Evolutionary conservation across 768 basidiomycete genomes (phyloP).

Genomic region (Leucogyrophana mollusca): DNA sequence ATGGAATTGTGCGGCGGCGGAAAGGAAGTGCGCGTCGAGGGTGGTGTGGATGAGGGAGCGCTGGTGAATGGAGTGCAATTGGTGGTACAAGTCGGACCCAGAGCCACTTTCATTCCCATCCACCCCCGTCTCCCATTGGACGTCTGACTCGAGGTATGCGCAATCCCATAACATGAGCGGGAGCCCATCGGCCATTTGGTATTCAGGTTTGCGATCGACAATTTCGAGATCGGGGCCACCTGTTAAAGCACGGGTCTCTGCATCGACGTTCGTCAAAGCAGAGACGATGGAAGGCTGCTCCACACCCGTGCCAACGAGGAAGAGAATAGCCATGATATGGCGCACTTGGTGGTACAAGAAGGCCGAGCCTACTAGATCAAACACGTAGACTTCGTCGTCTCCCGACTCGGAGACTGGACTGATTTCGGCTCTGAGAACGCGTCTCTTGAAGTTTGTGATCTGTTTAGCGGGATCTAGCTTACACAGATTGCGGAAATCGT

Average conservation of each 20-base stretch:
- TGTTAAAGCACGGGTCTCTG: slow-evolving; percentile 9
- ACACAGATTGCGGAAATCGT: slow-evolving; percentile 96
- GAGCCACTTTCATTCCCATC: slow-evolving; percentile 27
- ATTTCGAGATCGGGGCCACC: slow-evolving; percentile 38
- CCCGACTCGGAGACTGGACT: slow-evolving; percentile 36
- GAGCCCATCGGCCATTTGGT: slow-evolving; percentile 90
- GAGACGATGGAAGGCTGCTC: slow-evolving; percentile 72
- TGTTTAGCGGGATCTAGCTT: slow-evolving; percentile 93
- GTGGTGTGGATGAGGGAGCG: slow-evolving; percentile 65
- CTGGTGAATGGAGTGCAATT: slow-evolving; percentile 51
- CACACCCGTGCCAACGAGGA: slow-evolving; percentile 81
- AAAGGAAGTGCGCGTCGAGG: slow-evolving; percentile 65
- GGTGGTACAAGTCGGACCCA: slow-evolving; percentile 44
- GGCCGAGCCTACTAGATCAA: slow-evolving; percentile 84
- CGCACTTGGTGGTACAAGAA: slow-evolving; percentile 97
- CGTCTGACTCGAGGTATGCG: slow-evolving; percentile 60
- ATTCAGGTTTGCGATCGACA: slow-evolving; percentile 77
- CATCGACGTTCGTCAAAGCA: slow-evolving; percentile 69
- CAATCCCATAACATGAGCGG: slow-evolving; percentile 94
- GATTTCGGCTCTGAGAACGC: slow-evolving; percentile 67
- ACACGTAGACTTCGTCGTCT: slow-evolving; percentile 51
- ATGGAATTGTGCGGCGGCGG: slow-evolving; percentile 53
- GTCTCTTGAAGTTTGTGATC: slow-evolving; percentile 73
- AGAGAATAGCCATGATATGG: slow-evolving; percentile 89
- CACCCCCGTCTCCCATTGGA: slow-evolving; percentile 70